Percentiles rank a stretch among this genome's conserved stretches.
phyloP scores from a whole-genome alignment of 345 rosid genomes.

The Pseudoturritis turrita region DNA sequence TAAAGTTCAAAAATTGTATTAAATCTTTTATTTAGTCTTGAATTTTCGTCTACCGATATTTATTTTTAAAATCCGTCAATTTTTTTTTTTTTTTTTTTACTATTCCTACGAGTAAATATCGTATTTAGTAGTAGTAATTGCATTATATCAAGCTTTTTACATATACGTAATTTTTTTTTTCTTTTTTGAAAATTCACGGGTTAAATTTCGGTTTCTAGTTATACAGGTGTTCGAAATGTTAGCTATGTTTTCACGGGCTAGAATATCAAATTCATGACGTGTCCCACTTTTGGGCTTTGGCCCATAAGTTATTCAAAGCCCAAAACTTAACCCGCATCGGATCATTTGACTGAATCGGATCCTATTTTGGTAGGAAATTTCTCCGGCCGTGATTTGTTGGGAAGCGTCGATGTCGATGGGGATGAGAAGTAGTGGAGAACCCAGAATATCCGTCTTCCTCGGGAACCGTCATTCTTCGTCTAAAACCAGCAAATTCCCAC shows the following conservation, averaged over 20 bases:
- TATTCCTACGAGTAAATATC: no score
- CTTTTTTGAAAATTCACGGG: no score
- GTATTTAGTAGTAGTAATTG: no score
- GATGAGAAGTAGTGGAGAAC: slow-evolving; percentile 11
- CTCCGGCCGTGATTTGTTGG: slow-evolving; percentile 21
- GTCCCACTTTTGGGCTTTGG: not conserved
- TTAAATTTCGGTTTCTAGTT: not conserved
- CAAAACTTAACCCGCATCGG: not conserved
- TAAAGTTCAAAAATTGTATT: not conserved
- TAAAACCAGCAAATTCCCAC: not conserved
- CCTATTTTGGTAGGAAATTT: slow-evolving; percentile 9
- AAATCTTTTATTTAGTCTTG: no score
- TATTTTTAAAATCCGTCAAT: no score
- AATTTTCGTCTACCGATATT: no score
- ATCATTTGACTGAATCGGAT: slow-evolving; percentile 13
- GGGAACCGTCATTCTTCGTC: not conserved
- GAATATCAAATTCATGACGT: not conserved
- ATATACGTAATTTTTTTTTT: no score
- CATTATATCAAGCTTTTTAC: no score
- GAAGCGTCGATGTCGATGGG: slow-evolving; percentile 19
- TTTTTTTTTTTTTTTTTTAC: no score
- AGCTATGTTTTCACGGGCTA: slow-evolving; percentile 10
- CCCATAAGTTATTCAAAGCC: not conserved
- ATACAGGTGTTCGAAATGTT: not conserved
- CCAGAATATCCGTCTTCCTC: slow-evolving; percentile 2